These are phyloP conservation scores for Arabis alpina DNA, from an alignment of 345 rosid species.

Conservation along the genomic window DNA sequence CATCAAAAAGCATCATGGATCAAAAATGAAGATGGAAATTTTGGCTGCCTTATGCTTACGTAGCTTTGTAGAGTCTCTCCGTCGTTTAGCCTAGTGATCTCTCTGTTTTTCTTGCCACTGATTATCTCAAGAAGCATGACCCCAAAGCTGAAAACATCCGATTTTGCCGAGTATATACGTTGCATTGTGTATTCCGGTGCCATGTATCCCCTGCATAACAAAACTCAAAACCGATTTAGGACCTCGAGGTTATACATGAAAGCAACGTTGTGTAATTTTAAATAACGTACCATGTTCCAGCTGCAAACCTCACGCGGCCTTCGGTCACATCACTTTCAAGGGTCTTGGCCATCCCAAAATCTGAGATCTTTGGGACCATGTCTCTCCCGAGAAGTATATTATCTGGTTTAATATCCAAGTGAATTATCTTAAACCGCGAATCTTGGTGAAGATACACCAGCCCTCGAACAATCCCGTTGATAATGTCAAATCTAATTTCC, in stretches of 20 bases:
- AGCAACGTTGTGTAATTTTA: no score
- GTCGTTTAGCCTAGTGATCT: not conserved
- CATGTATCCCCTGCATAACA: not conserved
- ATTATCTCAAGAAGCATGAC: not conserved
- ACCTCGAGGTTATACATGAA: no score
- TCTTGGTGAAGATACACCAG: not conserved
- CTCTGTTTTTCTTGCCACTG: not conserved
- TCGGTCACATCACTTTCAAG: not conserved
- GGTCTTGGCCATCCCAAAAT: not conserved
- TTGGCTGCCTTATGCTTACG: not conserved
- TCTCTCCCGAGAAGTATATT: not conserved
- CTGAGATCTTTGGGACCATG: not conserved
- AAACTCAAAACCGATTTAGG: not conserved
- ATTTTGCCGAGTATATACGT: not conserved
- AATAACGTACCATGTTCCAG: not conserved
- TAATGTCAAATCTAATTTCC: no score
- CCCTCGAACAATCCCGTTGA: not conserved
- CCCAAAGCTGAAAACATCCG: slow-evolving; percentile 1
- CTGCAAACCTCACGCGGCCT: not conserved
- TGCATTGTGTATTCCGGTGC: not conserved
- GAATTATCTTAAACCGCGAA: not conserved
- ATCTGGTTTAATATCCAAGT: not conserved
- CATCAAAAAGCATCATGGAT: not conserved
- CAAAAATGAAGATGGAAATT: not conserved
- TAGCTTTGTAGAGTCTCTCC: not conserved